phyloP scores from a whole-genome alignment of 2,329 filamentous ascomycete genomes.

The Clarireedia monteithiana region DNA sequence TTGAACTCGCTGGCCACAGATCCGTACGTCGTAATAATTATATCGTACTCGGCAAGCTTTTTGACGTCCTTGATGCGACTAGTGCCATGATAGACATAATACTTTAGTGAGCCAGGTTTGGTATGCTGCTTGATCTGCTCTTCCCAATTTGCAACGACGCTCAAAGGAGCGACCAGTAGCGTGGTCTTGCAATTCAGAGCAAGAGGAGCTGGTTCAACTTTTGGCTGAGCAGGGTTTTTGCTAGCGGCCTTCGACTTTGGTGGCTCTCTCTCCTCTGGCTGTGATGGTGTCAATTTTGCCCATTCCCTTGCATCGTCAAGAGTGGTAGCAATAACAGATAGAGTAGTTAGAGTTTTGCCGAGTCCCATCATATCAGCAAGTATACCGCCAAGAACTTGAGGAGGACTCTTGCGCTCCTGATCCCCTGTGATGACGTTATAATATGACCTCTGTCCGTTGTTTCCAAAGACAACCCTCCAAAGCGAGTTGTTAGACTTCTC shows the following conservation, averaged over 20 bases:
- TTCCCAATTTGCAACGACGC: conserved; percentile 90
- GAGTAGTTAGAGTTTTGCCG: conserved; percentile 79
- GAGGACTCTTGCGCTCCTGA: conserved; percentile 49
- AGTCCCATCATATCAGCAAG: conserved; percentile 83
- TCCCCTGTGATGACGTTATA: conserved; percentile 81
- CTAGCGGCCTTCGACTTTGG: neutral
- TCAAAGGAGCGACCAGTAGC: conserved; percentile 80
- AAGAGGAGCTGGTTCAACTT: conserved; percentile 34
- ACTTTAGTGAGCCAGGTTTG: conserved; percentile 53
- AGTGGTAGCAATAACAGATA: conserved; percentile 67
- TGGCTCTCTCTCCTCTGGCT: conserved; percentile 17
- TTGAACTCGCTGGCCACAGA: conserved; percentile 75
- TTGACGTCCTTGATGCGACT: conserved; percentile 62
- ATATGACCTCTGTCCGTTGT: conserved; percentile 54
- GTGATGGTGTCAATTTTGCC: conserved; percentile 42
- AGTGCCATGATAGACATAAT: conserved; percentile 81
- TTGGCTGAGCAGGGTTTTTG: conserved; percentile 16
- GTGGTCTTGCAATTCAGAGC: conserved; percentile 68
- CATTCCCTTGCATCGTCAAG: conserved; percentile 56
- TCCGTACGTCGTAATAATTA: conserved; percentile 90
- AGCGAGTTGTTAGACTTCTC: conserved; percentile 63
- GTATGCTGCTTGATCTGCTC: conserved; percentile 84
- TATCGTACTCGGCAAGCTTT: conserved; percentile 64
- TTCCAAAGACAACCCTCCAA: conserved; percentile 59
- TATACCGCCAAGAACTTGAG: conserved; percentile 64